Evolutionary conservation across 148 eudicot genomes (phyloP), one percentile per base, ranked within the genome.

Genomic region (Fagopyrum esculentum): DNA sequence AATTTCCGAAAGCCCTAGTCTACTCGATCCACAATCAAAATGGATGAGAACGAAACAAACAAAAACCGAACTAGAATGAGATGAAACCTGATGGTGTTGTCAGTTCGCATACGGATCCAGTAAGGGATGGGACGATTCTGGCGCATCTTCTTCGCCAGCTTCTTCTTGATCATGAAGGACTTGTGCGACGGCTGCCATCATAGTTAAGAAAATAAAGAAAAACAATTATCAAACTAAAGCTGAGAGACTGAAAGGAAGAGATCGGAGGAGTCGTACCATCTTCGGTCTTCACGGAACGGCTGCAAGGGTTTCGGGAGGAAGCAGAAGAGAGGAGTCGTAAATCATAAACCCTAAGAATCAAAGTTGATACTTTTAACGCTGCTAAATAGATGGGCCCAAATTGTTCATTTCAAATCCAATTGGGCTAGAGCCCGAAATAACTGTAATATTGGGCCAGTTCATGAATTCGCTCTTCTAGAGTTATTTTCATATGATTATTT

Each of bases 21-120:
- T 66, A 45, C 19, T 13, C 19, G 45, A 66, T 35, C 35, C 47
- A 6, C n/a, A 71, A 71, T 17, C 55, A 51, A 6, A 35, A 59
- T 59, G 12, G 22, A 46, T 0, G 6, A 48, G 44, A 11, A 26
- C 12, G 22, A 4, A 12, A 70, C 10, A 16, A 57, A 43, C n/a
- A n/a, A n/a, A 45, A 35, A 9, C 45, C 48, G 5, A n/a, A 19
- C 1, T 73, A 3, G 16, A 52, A 10, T 9, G 44, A 22, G 74
- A 29, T 17, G 15, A 9, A 46, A 85, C 90, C 90, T 87, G 78
- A 91, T 91, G 77, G 96, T 91, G 87, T 91, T 91, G 74, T 87
- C 96, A 5, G 96, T 91, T 12, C 96, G 83, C 93, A 91, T 83
- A 19, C 96, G 93, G 78, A 91, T 91, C 96, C 96, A 91, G 86